These are phyloP conservation scores for Fusarium sp. DNA, from an alignment of 2,329 filamentous ascomycete genomes.

Conservation along the genomic window DNA sequence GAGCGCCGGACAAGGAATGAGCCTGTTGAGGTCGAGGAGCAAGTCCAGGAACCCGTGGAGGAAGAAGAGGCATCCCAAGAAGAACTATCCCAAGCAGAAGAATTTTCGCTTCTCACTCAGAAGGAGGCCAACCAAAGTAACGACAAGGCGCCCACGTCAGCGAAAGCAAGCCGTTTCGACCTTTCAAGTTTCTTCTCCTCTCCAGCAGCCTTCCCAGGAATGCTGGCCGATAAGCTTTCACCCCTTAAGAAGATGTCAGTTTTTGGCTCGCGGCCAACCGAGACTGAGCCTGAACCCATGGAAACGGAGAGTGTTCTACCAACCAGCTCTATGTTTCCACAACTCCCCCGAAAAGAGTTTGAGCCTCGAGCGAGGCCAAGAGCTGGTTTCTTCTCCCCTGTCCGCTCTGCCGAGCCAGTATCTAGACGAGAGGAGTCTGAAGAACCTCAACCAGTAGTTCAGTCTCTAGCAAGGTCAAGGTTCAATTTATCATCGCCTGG, in stretches of 20 bases:
- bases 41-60: slow-evolving; percentile 5
- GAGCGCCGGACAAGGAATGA: slow-evolving; percentile 5
- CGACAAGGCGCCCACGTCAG: slow-evolving; percentile 40
- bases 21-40: neutral
- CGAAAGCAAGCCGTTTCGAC: slow-evolving; percentile 59
- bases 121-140: slow-evolving; percentile 30
- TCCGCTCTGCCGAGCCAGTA: slow-evolving; percentile 23
- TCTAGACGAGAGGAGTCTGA: slow-evolving; percentile 17
- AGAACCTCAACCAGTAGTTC: slow-evolving; percentile 50
- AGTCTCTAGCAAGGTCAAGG: slow-evolving; percentile 51
- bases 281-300: slow-evolving; percentile 38
- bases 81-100: slow-evolving; percentile 53
- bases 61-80: slow-evolving; percentile 16
- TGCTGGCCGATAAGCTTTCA: slow-evolving; percentile 53
- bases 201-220: slow-evolving; percentile 60
- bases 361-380: slow-evolving; percentile 52
- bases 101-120: slow-evolving; percentile 62
- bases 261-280: slow-evolving; percentile 32
- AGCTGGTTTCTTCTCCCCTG: slow-evolving; percentile 57
- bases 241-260: slow-evolving; percentile 43
- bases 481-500: slow-evolving; percentile 56
- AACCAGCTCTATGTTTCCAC: slow-evolving; percentile 60
- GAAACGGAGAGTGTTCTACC: slow-evolving; percentile 47
- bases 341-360: slow-evolving; percentile 52
- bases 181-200: slow-evolving; percentile 72